phyloP scores from a whole-genome alignment of 768 basidiomycete genomes.

The Lentinula aciculospora region DNA sequence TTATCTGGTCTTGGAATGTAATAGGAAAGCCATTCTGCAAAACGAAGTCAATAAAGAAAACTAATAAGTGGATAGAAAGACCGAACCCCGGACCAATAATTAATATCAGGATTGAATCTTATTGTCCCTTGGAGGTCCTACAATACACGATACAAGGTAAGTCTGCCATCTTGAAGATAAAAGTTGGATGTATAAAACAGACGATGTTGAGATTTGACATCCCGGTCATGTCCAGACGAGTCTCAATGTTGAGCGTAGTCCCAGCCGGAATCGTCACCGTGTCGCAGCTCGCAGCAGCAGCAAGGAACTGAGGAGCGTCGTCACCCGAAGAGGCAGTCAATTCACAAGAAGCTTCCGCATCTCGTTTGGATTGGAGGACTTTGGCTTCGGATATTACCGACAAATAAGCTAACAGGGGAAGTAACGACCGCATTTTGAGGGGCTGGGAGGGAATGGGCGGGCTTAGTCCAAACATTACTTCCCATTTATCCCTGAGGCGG shows the following conservation, averaged over 20 bases:
- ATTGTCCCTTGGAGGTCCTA: constrained; percentile 48
- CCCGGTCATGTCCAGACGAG: constrained; percentile 49
- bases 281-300: constrained; percentile 33
- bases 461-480: neutral
- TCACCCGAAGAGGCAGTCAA: constrained; percentile 40
- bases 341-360: constrained; percentile 25
- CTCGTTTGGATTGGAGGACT: neutral
- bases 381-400: neutral
- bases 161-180: neutral
- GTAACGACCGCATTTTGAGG: neutral
- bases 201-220: constrained; percentile 45
- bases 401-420: neutral
- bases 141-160: neutral
- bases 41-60: neutral
- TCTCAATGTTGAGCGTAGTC: constrained; percentile 45
- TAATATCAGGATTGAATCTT: constrained; percentile 42
- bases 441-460: neutral
- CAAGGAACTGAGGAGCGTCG: constrained; percentile 43
- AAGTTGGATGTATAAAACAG: constrained; percentile 11
- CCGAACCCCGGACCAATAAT: constrained; percentile 47
- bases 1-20: constrained; percentile 4
- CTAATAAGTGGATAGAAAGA: neutral
- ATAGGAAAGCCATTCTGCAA: constrained; percentile 3
- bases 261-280: constrained; percentile 37
- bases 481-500: neutral